Base-by-base conservation (phyloP, 192 early-diverging fungal genomes). In the Thamnidium elegans region DNA sequence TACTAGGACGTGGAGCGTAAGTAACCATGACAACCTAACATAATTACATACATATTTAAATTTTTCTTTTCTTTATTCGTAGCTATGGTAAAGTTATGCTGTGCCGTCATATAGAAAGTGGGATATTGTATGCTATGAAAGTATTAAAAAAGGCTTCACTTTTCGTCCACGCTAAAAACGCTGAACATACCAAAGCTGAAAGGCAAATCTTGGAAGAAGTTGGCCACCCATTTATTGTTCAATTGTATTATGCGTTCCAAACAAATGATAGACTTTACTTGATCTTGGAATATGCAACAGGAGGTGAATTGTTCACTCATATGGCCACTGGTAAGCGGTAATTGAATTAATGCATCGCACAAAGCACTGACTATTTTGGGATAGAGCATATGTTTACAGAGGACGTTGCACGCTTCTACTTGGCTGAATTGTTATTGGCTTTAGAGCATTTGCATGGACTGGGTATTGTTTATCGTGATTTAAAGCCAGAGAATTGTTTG, bases 221-320 rank as follows among this genome's bases (percentile, higher is more conserved):
- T 19, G 81, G 85, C 21, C 91, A 96, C 69, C 92, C 94, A 4
- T 97, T 95, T 70, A 92, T 97, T 63, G 93, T 98, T 67, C 92
- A 90, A 67, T 81, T 98, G 46, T 84, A 86, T 72, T 96, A 91
- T 62, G 94, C 94, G 17, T 98, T 98, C 75, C 94, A 98, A 74
- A 93, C 92, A 17, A 81, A 89, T 48, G 84, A 87, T 44, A 86
- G 87, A 63, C 81, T 98, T 20, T 96, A 90, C 75, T 73, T 98
- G 71, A 90, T 98, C 65, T 79, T 98, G 65, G 88, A 89, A 55
- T 98, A 94, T 78, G 84, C 94, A 21, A 87, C 86, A 3, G 96
- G 96, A 44, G 96, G 96, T 45, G 94, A 96, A 72, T 83, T 98
- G 56, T 95, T 95, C 68, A 91, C 89, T n/a, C 92, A 94, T 65